Evolutionary conservation across 176 grass and related monocot genomes (phyloP).

Genomic region (Eleusine indica): DNA sequence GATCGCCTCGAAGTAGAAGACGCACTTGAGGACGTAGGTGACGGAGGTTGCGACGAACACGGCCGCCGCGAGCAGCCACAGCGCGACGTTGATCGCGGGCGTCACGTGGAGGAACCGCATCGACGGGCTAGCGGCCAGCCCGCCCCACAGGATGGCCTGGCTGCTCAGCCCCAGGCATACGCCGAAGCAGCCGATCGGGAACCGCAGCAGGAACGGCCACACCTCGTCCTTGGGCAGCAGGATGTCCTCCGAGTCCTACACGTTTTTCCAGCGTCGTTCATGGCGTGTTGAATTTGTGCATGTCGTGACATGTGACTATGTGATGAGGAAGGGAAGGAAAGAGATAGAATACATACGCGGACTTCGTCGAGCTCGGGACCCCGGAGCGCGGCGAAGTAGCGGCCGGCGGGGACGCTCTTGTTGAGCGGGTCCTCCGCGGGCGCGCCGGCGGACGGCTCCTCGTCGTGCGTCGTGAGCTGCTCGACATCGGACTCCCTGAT

Average conservation of each 20-base stretch:
- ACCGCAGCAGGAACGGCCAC: conserved; percentile 97
- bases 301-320: background rate
- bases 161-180: conserved; percentile 87
- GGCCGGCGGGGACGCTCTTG: conserved; percentile 83
- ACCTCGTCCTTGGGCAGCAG: conserved; percentile 86
- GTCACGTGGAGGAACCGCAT: conserved; percentile 76
- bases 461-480: conserved; percentile 35
- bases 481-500: conserved; percentile 61
- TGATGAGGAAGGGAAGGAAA: background rate
- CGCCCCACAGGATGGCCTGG: conserved; percentile 93
- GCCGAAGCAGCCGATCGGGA: conserved; percentile 93
- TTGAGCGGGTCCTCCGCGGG: conserved; percentile 65
- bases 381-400: conserved; percentile 94
- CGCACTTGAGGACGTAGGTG: conserved; percentile 89
- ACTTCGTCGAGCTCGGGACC: conserved; percentile 98
- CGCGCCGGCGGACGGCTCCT: conserved; percentile 35
- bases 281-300: background rate
- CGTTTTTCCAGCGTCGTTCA: background rate
- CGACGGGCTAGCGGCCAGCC: conserved; percentile 65
- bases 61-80: conserved; percentile 72
- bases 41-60: conserved; percentile 58
- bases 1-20: conserved; percentile 99
- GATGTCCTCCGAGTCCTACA: conserved; percentile 91
- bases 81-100: conserved; percentile 68
- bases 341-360: conserved; percentile 51